These are phyloP conservation scores for Trichoderma lentiforme DNA, from an alignment of 2,329 filamentous ascomycete genomes.

Conservation along the genomic window DNA sequence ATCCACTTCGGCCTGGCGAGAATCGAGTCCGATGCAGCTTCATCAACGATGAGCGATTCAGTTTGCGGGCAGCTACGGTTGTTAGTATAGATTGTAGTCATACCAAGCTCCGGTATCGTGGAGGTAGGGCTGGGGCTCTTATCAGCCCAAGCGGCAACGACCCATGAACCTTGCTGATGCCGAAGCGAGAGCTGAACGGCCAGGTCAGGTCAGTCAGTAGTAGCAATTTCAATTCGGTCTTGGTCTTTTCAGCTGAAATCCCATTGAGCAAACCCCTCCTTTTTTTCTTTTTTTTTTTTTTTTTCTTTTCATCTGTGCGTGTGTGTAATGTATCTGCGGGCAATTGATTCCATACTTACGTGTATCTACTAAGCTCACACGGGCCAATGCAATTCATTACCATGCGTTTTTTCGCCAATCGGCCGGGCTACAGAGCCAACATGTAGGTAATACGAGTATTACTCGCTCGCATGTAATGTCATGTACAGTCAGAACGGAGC, in stretches of 20 bases:
- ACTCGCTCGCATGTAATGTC: not conserved
- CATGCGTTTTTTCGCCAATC: not conserved
- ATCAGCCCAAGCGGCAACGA: not conserved
- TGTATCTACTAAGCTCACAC: not conserved
- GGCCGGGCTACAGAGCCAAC: not conserved
- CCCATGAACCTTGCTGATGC: not conserved
- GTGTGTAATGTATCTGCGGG: not conserved
- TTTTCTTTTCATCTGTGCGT: no score
- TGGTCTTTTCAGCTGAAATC: not conserved
- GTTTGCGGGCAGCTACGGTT: not conserved
- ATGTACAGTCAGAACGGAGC: not conserved
- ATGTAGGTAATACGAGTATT: not conserved
- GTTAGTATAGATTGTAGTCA: not conserved
- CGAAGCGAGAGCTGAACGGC: conserved; percentile 7
- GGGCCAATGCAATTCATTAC: not conserved
- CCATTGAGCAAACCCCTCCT: not conserved
- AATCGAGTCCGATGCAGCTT: not conserved
- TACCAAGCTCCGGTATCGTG: conserved; percentile 3
- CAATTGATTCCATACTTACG: not conserved
- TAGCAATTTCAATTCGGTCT: not conserved
- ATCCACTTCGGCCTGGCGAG: conserved; percentile 4
- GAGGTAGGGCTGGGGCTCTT: conserved; percentile 17
- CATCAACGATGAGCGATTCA: conserved; percentile 15
- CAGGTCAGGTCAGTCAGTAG: not conserved
- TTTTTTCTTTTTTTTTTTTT: not conserved